A percentile compares a stretch with the other conserved stretches of the same genome.
Evolutionary conservation across 2,329 filamentous ascomycete genomes (phyloP).

Genomic region (Colletotrichum spinosum): DNA sequence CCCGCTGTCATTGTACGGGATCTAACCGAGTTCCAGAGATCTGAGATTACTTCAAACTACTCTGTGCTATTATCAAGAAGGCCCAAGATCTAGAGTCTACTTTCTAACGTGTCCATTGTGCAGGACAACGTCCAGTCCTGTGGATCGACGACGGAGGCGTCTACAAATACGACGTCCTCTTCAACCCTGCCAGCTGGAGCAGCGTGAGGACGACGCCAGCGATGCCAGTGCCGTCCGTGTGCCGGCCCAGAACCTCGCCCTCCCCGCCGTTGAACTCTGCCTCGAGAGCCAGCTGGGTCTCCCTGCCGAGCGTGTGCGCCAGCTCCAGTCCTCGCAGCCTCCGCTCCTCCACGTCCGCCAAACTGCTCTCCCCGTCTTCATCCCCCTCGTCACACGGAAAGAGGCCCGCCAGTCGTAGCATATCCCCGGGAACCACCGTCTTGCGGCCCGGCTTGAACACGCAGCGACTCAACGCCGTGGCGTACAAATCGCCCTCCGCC

Average conservation of each 20-base stretch:
- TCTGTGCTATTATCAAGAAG: too few relatives aligned
- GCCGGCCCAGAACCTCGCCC: slow-evolving; percentile 49
- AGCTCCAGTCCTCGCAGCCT: slow-evolving; percentile 48
- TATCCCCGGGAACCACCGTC: slow-evolving; percentile 73
- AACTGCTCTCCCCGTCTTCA: background rate
- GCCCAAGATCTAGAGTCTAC: too few relatives aligned
- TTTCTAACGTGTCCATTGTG: too few relatives aligned
- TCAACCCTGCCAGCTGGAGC: slow-evolving; percentile 46
- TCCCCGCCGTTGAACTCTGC: slow-evolving; percentile 44
- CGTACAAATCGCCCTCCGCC: slow-evolving; percentile 53
- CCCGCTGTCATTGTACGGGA: too few relatives aligned
- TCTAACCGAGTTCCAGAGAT: too few relatives aligned
- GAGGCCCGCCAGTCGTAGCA: slow-evolving; percentile 69
- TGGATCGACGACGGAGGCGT: too few relatives aligned
- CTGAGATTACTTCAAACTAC: too few relatives aligned
- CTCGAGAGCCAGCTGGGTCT: slow-evolving; percentile 46
- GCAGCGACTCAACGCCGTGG: slow-evolving; percentile 67
- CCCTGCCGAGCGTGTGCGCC: slow-evolving; percentile 43
- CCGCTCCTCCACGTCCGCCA: slow-evolving; percentile 47
- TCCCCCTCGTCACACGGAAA: slow-evolving; percentile 56
- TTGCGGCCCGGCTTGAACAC: slow-evolving; percentile 71
- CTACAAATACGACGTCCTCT: slow-evolving; percentile 44
- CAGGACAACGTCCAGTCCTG: too few relatives aligned
- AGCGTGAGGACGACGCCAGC: slow-evolving; percentile 49
- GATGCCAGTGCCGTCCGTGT: slow-evolving; percentile 50